These are phyloP conservation scores for Hypoxylon sp. DNA, from an alignment of 2,329 filamentous ascomycete species.

Conservation along the genomic window DNA sequence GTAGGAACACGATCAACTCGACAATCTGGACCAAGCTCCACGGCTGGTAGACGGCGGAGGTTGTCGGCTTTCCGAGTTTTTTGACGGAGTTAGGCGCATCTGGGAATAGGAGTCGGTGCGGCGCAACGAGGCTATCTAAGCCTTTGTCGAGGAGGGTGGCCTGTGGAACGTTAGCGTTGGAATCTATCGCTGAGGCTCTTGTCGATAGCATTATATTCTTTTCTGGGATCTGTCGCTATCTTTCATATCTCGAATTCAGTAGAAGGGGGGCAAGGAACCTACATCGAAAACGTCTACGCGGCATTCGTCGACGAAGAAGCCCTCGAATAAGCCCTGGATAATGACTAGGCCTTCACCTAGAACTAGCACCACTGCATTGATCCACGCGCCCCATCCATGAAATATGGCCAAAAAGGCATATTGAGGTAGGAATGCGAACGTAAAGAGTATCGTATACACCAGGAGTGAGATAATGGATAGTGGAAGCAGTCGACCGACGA, in stretches of 20 bases:
- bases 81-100: conserved; percentile 80
- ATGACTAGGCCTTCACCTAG: conserved; percentile 85
- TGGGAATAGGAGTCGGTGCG: conserved; percentile 72
- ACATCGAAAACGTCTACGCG: conserved; percentile 88
- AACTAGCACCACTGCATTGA: conserved; percentile 88
- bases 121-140: conserved; percentile 74
- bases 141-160: conserved; percentile 81
- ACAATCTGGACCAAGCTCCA: conserved; percentile 92
- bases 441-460: conserved; percentile 87
- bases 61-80: conserved; percentile 85
- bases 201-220: neutral
- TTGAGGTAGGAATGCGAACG: conserved; percentile 89
- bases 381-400: conserved; percentile 87
- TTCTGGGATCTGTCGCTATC: neutral
- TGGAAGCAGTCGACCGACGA: conserved; percentile 81
- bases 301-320: conserved; percentile 83
- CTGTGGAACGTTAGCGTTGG: conserved; percentile 53
- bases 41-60: conserved; percentile 81
- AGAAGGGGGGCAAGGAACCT: conserved; percentile 53
- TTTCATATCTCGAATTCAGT: too few relatives aligned
- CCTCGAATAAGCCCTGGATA: conserved; percentile 77
- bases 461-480: conserved; percentile 84
- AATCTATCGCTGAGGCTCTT: neutral
- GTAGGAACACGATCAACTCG: conserved; percentile 82
- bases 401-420: conserved; percentile 91